A percentile compares a stretch with the other conserved stretches of the same genome.
phyloP scores from a whole-genome alignment of 495 filamentous ascomycete species.

The Friedmanniomyces simplex region DNA sequence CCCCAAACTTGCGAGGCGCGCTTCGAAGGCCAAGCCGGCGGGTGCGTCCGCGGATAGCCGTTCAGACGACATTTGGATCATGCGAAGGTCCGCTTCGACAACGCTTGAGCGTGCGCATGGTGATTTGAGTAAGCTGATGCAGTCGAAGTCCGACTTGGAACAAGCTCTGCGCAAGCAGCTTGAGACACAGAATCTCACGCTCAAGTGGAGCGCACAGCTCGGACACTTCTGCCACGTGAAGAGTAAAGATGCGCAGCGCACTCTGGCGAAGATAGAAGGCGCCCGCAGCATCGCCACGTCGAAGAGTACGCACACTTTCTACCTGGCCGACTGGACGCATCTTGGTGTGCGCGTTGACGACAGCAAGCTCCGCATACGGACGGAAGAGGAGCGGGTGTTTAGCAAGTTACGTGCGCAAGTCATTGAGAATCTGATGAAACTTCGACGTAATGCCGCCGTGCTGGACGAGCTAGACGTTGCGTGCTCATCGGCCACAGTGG shows the following conservation, averaged over 20 bases:
- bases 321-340: conserved; percentile 70
- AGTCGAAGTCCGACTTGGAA: conserved; percentile 50
- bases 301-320: conserved; percentile 76
- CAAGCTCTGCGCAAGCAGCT: conserved; percentile 47
- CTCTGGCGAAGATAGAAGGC: conserved; percentile 36
- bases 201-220: conserved; percentile 72
- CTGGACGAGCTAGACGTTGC: conserved; percentile 88
- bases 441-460: conserved; percentile 77
- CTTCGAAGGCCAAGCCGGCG: conserved; percentile 5
- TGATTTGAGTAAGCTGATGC: conserved; percentile 45
- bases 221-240: conserved; percentile 89
- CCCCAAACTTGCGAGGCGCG: background rate
- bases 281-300: conserved; percentile 61
- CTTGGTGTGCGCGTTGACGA: conserved; percentile 68
- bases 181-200: conserved; percentile 42
- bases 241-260: conserved; percentile 55
- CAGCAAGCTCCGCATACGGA: conserved; percentile 59
- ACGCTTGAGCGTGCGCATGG: conserved; percentile 56
- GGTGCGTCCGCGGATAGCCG: conserved; percentile 18
- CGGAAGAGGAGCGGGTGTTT: conserved; percentile 71
- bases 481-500: conserved; percentile 70
- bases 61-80: conserved; percentile 67
- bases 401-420: conserved; percentile 60
- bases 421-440: conserved; percentile 63
- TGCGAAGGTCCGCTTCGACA: conserved; percentile 62